phyloP scores from a whole-genome alignment of 2,329 filamentous ascomycete species.

The Stachybotrys elegans region DNA sequence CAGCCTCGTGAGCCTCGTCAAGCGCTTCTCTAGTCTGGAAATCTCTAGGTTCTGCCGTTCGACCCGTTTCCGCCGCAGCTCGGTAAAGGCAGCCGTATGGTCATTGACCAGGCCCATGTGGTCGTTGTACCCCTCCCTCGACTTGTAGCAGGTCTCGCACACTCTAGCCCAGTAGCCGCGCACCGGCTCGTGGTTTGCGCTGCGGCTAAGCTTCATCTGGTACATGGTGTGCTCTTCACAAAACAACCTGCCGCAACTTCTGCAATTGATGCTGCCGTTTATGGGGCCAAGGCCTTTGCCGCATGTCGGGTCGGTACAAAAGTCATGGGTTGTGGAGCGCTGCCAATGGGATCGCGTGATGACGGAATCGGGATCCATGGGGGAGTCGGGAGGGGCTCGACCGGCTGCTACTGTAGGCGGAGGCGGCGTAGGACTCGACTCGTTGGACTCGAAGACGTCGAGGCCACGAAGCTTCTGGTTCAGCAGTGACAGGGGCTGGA shows the following conservation, averaged over 20 bases:
- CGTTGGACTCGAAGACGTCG: conserved; percentile 92
- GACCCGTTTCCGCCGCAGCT: conserved; percentile 68
- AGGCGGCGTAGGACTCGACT: conserved; percentile 41
- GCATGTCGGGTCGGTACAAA: conserved; percentile 84
- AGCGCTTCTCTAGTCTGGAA: conserved; percentile 81
- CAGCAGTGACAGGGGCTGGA: conserved; percentile 83
- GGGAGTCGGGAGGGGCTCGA: conserved; percentile 34
- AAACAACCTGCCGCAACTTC: conserved; percentile 87
- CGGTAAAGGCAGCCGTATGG: conserved; percentile 65
- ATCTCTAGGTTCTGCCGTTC: conserved; percentile 85
- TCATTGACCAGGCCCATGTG: conserved; percentile 68
- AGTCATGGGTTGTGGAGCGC: conserved; percentile 63
- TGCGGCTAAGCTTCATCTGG: conserved; percentile 92
- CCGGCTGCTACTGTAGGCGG: conserved; percentile 30
- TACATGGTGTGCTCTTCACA: conserved; percentile 99
- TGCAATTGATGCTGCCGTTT: conserved; percentile 85
- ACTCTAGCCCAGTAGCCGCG: conserved; percentile 90
- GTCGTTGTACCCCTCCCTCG: conserved; percentile 91
- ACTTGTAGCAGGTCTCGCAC: conserved; percentile 99
- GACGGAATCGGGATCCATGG: conserved; percentile 78
- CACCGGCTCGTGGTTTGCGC: conserved; percentile 84
- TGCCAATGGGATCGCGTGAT: conserved; percentile 92
- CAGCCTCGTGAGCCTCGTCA: conserved; percentile 84
- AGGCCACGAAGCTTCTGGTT: conserved; percentile 92
- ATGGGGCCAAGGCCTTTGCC: conserved; percentile 72